Evolutionary conservation across 441 rosid genomes (phyloP), one percentile per base, ranked within the genome.

Genomic region (Eutrema salsugineum): DNA sequence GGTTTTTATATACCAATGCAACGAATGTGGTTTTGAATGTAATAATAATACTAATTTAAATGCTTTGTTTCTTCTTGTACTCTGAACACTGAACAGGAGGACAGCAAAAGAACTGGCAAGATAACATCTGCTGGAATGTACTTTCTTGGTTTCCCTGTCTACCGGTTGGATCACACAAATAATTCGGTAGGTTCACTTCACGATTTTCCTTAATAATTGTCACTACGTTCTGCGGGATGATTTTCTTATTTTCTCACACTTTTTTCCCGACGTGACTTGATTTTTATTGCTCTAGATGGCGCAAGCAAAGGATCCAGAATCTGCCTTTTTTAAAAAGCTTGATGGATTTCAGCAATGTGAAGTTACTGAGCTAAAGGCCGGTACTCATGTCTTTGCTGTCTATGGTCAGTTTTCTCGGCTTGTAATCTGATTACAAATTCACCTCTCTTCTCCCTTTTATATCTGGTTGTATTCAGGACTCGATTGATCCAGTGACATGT

Each of bases 281-380:
- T 76, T 50, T 20, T 59, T 68, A 53, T 58, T 20, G 46, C 42
- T 80, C 57, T 68, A 94, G 99, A 57, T 81, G 79, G 87, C 91
- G 47, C 87, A 91, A 60, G 87, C 91, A 63, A 94, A 92, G 80
- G 99, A 94, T 79, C 92, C 94, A 33, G 94, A 91, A 79, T 76
- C 87, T 59, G 93, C 94, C 66, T 90, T 91, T 83, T 94, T 94
- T 72, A 91, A 90, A 75, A 91, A 82, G 79, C 78, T 94, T 74
- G 97, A 91, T 83, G 97, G 91, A 22, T 94, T 94, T 82, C 97
- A 90, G 82, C 99, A 86, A 57, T 94, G 97, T 76, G 98, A 94
- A 85, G 81, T 94, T 72, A 83, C 80, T 50, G 97, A 90, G 85
- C 78, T 94, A 55, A 88, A 89, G 84, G 84, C 96, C 16, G 99